Conservation (phyloP, 371 early-diverging fungal genomes). For the Nematocida ironsii region DNA sequence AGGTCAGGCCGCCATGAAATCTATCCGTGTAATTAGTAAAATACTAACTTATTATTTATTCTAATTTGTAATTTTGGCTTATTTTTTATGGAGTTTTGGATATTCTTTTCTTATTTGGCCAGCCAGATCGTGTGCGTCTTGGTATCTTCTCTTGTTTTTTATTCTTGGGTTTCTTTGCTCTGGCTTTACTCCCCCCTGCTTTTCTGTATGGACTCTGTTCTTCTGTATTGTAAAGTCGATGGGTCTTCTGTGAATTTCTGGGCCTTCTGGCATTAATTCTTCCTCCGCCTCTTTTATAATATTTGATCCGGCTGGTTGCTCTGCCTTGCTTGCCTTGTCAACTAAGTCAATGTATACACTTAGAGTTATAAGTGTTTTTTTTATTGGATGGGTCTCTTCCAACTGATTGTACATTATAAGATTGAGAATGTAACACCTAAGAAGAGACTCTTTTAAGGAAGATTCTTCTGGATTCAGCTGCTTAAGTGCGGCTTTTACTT, state of each 20-base stretch:
- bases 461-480: slow-evolving; percentile 2
- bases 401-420: slow-evolving; percentile 49
- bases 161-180: slow-evolving; percentile 40
- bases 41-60: no score
- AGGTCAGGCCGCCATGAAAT: no score
- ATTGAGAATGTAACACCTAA: slow-evolving; percentile 54
- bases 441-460: slow-evolving; percentile 45
- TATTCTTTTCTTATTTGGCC: slow-evolving; percentile 29
- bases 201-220: slow-evolving; percentile 42
- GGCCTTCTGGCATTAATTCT: background rate
- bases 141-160: slow-evolving; percentile 55
- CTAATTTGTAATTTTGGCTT: no score
- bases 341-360: slow-evolving; percentile 52
- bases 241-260: slow-evolving; percentile 3
- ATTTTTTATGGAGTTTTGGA: no score
- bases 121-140: slow-evolving; percentile 47
- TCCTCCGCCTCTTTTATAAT: slow-evolving; percentile 37
- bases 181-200: background rate
- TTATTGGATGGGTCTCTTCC: slow-evolving; percentile 42
- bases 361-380: slow-evolving; percentile 45
- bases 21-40: no score
- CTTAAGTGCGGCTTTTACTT: slow-evolving; percentile 27
- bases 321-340: slow-evolving; percentile 40
- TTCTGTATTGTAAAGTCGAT: slow-evolving; percentile 41
- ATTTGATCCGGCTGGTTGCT: slow-evolving; percentile 7